Evolutionary conservation across 768 basidiomycete genomes (phyloP), one percentile per base, ranked within the genome.

Genomic region (Collybia mongolica): DNA sequence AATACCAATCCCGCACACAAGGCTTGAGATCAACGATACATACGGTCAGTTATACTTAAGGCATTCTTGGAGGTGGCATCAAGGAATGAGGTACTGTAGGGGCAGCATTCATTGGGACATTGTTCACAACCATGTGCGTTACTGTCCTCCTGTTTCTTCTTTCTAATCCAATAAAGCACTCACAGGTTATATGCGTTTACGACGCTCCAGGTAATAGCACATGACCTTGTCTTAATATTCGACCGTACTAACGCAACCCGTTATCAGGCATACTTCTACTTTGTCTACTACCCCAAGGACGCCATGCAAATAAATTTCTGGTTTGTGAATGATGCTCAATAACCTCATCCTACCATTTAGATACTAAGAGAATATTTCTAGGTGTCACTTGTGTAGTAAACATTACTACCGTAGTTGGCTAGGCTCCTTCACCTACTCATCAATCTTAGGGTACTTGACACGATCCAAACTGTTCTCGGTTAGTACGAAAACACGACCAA

Each of bases 101-200:
- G 8, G 54, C 56, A 18, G 50, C 54, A 35, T 58, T 62, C 23
- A 58, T 72, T 39, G 70, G 70, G 23, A 66, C 61, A n/a, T 59
- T 69, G 39, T 46, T 69, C 23, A 58, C 67, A 17, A 63, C 64
- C 19, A 64, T 66, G 70, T 72, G 51, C 24, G 67, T 50, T 24
- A 26, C 6, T 22, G 37, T 17, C 20, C n/a, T 36, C 28, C 43
- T 17, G 46, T 0, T n/a, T 14, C 3, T 17, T 24, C 32, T n/a
- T 35, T n/a, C 20, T 23, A 24, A 28, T 53, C 49, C 41, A 44
- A 44, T 20, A n/a, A 35, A 36, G 8, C 23, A 35, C 46, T 23
- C 4, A 1, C 23, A 70, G 70, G 53, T 51, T 72, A 39, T 72
- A 70, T 47, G 68, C 68, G n/a, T 51, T 70, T 42, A 72, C 70